phyloP scores from a whole-genome alignment of 192 early-diverging fungal species.

The Coemansia sp. region DNA sequence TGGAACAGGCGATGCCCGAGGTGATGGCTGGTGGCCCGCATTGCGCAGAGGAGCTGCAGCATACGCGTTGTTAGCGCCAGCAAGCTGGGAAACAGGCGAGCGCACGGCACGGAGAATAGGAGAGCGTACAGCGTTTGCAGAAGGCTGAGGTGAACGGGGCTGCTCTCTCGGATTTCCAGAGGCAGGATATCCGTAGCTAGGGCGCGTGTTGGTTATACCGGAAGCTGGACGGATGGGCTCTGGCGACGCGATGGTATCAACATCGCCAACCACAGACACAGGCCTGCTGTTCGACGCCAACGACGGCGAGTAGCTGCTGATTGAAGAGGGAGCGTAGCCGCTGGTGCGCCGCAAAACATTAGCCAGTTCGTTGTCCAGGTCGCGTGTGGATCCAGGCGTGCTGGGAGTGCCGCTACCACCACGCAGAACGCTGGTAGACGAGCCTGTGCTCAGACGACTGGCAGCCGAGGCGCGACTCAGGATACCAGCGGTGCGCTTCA shows the following conservation, averaged over 20 bases:
- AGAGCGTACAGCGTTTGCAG: conserved; percentile 12
- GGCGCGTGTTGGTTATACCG: conserved; percentile 8
- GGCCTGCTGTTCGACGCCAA: conserved; percentile 17
- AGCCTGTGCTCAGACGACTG: conserved; percentile 16
- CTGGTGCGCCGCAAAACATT: conserved; percentile 49
- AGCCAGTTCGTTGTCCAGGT: conserved; percentile 50
- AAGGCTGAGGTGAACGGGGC: conserved; percentile 11
- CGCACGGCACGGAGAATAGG: conserved; percentile 23
- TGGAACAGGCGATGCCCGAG: conserved; percentile 21
- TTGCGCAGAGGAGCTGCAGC: conserved; percentile 36
- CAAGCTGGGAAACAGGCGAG: conserved; percentile 13
- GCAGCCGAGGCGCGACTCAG: conserved; percentile 15
- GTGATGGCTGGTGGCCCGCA: conserved; percentile 38
- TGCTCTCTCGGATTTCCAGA: conserved; percentile 12
- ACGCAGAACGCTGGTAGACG: conserved; percentile 18
- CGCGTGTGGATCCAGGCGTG: conserved; percentile 15
- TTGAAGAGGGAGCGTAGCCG: conserved; percentile 46
- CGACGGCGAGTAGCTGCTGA: conserved; percentile 35
- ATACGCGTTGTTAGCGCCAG: conserved; percentile 10
- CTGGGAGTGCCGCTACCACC: conserved; percentile 37
- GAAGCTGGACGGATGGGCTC: conserved; percentile 20
- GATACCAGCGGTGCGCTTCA: conserved; percentile 45
- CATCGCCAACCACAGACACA: conserved; percentile 33
- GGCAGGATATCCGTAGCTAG: conserved; percentile 6
- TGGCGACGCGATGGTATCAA: conserved; percentile 30